These are phyloP conservation scores for Aquilaria malaccensis DNA, from an alignment of 345 rosid genomes.

Conservation along the genomic window DNA sequence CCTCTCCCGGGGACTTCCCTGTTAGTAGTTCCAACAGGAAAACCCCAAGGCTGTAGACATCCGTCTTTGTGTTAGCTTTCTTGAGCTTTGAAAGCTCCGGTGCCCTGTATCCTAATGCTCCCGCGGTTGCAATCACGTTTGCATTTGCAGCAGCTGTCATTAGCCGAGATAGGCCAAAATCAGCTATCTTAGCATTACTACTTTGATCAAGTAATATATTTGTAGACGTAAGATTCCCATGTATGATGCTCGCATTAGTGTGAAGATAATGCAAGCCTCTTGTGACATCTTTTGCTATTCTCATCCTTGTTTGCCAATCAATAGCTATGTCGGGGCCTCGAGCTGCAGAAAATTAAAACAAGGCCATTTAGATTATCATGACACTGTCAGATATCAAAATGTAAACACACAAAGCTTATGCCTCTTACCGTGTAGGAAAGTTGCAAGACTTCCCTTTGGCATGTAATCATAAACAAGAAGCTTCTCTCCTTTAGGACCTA, in stretches of 20 bases:
- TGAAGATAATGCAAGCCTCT: slow-evolving; percentile 70
- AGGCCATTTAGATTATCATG: background rate
- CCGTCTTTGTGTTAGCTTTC: slow-evolving; percentile 72
- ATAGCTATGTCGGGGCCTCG: slow-evolving; percentile 65
- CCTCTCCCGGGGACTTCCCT: slow-evolving; percentile 83
- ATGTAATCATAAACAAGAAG: slow-evolving; percentile 93
- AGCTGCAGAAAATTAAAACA: slow-evolving; percentile 38
- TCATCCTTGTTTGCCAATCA: slow-evolving; percentile 78
- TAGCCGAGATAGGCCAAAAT: slow-evolving; percentile 67
- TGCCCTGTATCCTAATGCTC: slow-evolving; percentile 80
- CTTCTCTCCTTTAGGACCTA: slow-evolving; percentile 96
- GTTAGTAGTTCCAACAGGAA: slow-evolving; percentile 79
- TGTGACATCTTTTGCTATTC: slow-evolving; percentile 52
- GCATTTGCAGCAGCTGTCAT: slow-evolving; percentile 73
- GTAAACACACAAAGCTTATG: background rate
- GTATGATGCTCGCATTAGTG: slow-evolving; percentile 59
- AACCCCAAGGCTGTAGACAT: slow-evolving; percentile 86
- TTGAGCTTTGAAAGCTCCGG: slow-evolving; percentile 92
- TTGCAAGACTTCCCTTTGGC: slow-evolving; percentile 81
- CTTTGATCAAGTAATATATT: slow-evolving; percentile 61
- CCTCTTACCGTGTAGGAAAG: slow-evolving; percentile 78
- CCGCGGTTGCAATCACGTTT: slow-evolving; percentile 75
- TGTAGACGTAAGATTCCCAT: slow-evolving; percentile 84
- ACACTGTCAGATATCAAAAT: background rate
- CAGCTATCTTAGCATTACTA: slow-evolving; percentile 50